phyloP scores from a whole-genome alignment of 2,329 filamentous ascomycete species.

The Hysterium pulicare region DNA sequence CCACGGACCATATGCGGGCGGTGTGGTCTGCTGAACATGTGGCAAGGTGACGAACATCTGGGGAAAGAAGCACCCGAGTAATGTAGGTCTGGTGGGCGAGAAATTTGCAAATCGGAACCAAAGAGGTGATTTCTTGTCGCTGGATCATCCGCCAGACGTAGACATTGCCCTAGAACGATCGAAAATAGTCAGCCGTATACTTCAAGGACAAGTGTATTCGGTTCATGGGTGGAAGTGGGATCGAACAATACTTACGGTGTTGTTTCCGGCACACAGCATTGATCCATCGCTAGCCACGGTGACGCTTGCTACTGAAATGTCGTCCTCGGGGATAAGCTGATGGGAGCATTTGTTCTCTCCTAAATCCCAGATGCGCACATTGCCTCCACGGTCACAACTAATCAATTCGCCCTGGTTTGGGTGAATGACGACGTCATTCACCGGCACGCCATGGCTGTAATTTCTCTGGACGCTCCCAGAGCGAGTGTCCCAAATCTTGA shows the following conservation, averaged over 20 bases:
- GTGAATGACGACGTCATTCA: conserved; percentile 99
- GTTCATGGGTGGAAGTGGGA: background rate
- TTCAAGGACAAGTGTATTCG: background rate
- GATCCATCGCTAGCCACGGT: conserved; percentile 94
- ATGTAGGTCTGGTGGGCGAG: conserved; percentile 89
- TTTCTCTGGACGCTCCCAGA: conserved; percentile 84
- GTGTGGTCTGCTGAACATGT: conserved; percentile 94
- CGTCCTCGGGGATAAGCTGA: conserved; percentile 92
- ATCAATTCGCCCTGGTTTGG: conserved; percentile 98
- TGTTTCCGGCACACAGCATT: conserved; percentile 89
- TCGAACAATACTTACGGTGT: conserved; percentile 59
- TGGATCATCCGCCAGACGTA: conserved; percentile 96
- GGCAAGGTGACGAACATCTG: conserved; percentile 89
- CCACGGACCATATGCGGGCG: conserved; percentile 93
- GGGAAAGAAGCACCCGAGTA: conserved; percentile 84
- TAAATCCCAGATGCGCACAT: conserved; percentile 92
- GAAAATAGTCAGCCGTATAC: background rate
- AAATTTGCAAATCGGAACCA: conserved; percentile 85
- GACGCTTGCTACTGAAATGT: conserved; percentile 88
- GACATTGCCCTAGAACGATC: conserved; percentile 70
- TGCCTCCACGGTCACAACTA: conserved; percentile 88
- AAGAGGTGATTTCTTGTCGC: conserved; percentile 73
- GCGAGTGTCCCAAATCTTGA: conserved; percentile 95
- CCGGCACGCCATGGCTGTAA: conserved; percentile 83
- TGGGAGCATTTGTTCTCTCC: conserved; percentile 97